Base-by-base conservation (phyloP, 192 early-diverging fungal species). In the Entrophospora sp. region DNA sequence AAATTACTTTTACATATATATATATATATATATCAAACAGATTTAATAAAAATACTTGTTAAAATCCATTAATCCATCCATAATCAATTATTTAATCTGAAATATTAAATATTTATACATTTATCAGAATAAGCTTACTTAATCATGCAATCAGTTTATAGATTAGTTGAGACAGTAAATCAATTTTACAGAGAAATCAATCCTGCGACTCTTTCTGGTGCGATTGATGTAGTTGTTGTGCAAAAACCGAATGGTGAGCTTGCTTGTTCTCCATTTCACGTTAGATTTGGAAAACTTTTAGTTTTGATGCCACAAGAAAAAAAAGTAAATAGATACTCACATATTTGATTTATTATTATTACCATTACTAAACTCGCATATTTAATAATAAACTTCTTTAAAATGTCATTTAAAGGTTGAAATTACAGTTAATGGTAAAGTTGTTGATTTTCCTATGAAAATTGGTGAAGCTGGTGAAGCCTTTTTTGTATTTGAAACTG, bases 201-300 rank as follows among this genome's bases (percentile, higher is more conserved):
- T 72, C 94, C 97, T 0, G 84, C 97, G 1, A 99, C 97, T 0
- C 86, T 99, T 22, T 92, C 91, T 5, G 97, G 97, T 18, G 95
- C 97, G 32, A 97, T 99, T 74, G 97, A 99, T 74, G 90, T 99
- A 51, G 80, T 99, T n/a, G 94, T 97, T 10, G 93, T 97, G 30
- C 80, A 95, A 60, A 86, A 85, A 62, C 61, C 77, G 52, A 81
- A 95, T 73, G 93, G 92, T 13, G 84, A 90, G 34, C 73, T 97
- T 25, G 78, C 83, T 38, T 95, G 91, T 73, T 95, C 93, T 31
- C 97, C 97, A 4, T 99, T 96, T 73, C 97, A 99, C 73, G 95
- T 99, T 16, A 87, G 97, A 36, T 99, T 97, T 73, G 95, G 95
- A 27, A 99, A 99, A 71, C 76, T 99, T 38, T 90, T 91, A 64